These are phyloP conservation scores for Aphanomyces stellatus DNA, from an alignment of 352 stramenopile genomes.

Conservation along the genomic window DNA sequence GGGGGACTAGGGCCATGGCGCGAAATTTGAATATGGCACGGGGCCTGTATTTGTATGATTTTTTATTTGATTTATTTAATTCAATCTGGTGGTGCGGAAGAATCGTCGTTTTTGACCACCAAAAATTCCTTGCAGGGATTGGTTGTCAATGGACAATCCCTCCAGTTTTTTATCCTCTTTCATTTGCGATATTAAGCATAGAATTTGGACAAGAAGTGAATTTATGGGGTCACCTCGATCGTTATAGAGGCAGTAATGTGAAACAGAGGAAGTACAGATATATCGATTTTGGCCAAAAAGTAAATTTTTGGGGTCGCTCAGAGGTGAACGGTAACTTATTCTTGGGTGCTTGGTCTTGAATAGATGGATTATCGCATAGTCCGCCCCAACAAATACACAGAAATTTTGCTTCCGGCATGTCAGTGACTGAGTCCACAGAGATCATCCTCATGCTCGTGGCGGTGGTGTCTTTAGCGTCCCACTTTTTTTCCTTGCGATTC, in stretches of 20 bases:
- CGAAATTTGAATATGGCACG: not conserved
- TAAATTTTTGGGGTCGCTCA: not conserved
- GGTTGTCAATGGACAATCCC: not conserved
- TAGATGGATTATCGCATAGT: no score
- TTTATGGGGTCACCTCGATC: not conserved
- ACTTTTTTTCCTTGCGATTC: no score
- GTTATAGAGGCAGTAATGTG: not conserved
- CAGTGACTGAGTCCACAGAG: no score
- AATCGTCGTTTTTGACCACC: not conserved
- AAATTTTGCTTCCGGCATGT: not conserved
- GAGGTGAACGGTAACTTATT: no score
- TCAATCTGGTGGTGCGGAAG: not conserved
- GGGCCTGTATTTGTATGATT: not conserved
- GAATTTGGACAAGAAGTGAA: not conserved
- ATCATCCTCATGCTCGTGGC: no score
- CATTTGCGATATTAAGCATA: not conserved
- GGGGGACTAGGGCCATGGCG: not conserved
- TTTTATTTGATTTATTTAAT: slow-evolving; percentile 1
- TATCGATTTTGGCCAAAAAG: no score
- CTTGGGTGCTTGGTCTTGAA: no score
- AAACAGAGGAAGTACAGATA: no score
- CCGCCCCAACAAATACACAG: no score
- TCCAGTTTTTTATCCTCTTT: slow-evolving; percentile 4
- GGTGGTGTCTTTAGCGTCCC: no score
- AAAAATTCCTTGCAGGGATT: not conserved